Evolutionary conservation across 139 green algal genomes (phyloP), one percentile per base, ranked within the genome.

Genomic region (Volvox reticuliferus): DNA sequence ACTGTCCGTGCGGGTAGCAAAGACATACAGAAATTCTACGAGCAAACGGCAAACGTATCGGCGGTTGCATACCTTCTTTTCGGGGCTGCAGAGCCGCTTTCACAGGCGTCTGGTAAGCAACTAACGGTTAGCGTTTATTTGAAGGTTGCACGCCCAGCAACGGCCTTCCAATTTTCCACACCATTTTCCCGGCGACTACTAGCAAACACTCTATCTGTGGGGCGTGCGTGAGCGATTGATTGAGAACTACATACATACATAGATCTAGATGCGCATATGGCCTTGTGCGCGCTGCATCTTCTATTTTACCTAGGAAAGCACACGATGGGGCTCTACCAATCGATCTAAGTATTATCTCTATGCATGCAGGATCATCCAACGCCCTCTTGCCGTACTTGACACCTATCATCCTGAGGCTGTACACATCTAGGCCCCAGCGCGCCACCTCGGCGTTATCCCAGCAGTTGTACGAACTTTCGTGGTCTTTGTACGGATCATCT

Each of bases 351-450:
- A 32, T 32, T 79, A 18, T 79, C 22, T 2, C 16, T 32, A 35
- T 9, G 33, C 16, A 20, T 62, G 76, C 80, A 86, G 80, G 80
- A 20, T 86, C 80, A 3, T 76, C 80, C 12, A 75, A 73, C 12
- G 26, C 55, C 1, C n/a, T 86, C 18, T 28, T 86, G 80, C 80
- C 80, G 26, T 86, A 86, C 80, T 14, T 86, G 80, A 86, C 50
- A 18, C 80, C 80, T 30, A 30, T 28, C 55, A 63, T 75, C 12
- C 26, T 86, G 80, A 55, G 55, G 26, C 24, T 76, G 80, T 86
- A 89, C 36, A 37, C 30, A 6, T 81, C 84, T 1, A 6, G 68
- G 17, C 84, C 68, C 0, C 14, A 22, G 14, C 68, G 36, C 36
- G 36, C 67, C 26, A 24, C 5, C 19, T 30, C 68, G 0, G 12